Evolutionary conservation across 2,329 filamentous ascomycete genomes (phyloP).

Genomic region (Emergomyces orientalis): DNA sequence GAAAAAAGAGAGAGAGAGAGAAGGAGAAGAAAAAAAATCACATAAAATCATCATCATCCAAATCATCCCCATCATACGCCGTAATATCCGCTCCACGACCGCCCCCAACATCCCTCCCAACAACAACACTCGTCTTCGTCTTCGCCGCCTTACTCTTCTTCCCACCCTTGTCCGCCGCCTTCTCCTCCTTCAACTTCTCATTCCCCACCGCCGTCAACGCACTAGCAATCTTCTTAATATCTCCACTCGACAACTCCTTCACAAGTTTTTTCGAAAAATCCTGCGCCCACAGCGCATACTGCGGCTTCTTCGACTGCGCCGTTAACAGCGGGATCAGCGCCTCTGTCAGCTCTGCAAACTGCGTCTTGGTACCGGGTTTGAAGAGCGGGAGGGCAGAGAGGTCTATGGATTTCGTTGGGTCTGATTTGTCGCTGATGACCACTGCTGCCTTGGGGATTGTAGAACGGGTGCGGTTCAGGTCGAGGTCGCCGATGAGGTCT

Average conservation of each 20-base stretch:
- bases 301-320: slow-evolving; percentile 71
- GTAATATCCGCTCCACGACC: slow-evolving; percentile 53
- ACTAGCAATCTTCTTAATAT: slow-evolving; percentile 94
- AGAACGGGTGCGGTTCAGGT: slow-evolving; percentile 56
- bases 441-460: slow-evolving; percentile 55
- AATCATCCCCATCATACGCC: slow-evolving; percentile 79
- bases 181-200: slow-evolving; percentile 98
- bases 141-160: slow-evolving; percentile 98
- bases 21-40: slow-evolving; percentile 21
- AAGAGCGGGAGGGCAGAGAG: slow-evolving; percentile 72
- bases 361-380: slow-evolving; percentile 75
- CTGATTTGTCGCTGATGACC: slow-evolving; percentile 53
- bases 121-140: slow-evolving; percentile 78
- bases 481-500: slow-evolving; percentile 74
- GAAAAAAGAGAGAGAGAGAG: background rate
- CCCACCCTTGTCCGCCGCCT: slow-evolving; percentile 80
- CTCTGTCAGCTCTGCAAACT: slow-evolving; percentile 72
- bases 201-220: slow-evolving; percentile 82
- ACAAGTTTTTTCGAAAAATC: slow-evolving; percentile 82
- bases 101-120: slow-evolving; percentile 42
- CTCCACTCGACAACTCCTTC: slow-evolving; percentile 79
- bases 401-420: slow-evolving; percentile 73
- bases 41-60: slow-evolving; percentile 50
- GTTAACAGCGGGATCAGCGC: slow-evolving; percentile 70
- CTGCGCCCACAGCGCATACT: slow-evolving; percentile 81